Percentiles rank a stretch among this genome's conserved stretches.
phyloP scores from a whole-genome alignment of 1,284 basidiomycete species.

The Cutaneotrichosporon cavernicola region DNA sequence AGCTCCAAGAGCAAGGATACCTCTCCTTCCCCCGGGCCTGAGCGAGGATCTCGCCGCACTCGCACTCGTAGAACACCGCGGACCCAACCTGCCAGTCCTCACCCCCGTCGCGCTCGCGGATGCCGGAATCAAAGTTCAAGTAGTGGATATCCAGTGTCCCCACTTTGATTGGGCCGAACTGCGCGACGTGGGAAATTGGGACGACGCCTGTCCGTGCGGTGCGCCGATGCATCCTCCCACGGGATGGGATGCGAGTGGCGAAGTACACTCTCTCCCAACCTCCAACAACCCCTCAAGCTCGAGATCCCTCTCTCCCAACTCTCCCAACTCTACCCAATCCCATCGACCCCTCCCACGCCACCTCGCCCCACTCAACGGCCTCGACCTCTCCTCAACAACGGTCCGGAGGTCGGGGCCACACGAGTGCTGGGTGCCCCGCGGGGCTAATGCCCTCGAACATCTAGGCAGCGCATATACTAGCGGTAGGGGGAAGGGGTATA shows the following conservation, averaged over 20 bases:
- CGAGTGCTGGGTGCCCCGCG: slow-evolving; percentile 10
- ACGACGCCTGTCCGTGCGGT: slow-evolving; percentile 1
- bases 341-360: neutral
- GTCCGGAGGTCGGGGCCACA: neutral
- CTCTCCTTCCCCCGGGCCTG: neutral
- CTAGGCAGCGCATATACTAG: slow-evolving; percentile 4
- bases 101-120: neutral
- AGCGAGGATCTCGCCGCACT: no score
- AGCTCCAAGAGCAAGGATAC: neutral
- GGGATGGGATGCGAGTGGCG: neutral
- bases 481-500: neutral
- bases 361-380: neutral
- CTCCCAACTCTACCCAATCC: neutral
- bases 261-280: no score
- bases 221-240: neutral
- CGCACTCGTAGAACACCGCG: no score
- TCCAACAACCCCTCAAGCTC: no score
- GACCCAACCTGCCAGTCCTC: no score
- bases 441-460: neutral
- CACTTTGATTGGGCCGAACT: slow-evolving; percentile 4
- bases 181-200: neutral
- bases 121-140: neutral
- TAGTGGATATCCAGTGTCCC: neutral
- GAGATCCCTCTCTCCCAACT: no score
- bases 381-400: neutral